Conservation (phyloP, 441 rosid species). For the Cnidoscolus chayamansa region DNA sequence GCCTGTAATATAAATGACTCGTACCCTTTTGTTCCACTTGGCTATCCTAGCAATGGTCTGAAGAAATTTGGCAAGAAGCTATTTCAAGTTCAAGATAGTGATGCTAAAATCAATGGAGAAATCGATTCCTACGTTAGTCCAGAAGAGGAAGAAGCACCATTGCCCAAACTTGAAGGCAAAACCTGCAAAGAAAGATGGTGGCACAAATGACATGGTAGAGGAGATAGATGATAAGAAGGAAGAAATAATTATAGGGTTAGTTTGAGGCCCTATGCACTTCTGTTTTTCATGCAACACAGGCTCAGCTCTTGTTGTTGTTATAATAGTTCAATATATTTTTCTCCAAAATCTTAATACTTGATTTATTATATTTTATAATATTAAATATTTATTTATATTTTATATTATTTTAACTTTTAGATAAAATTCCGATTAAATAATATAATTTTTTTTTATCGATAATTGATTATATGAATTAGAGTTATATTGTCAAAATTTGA, state of each 20-base stretch:
- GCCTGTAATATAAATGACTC: neutral
- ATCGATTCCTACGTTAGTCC: too few relatives aligned
- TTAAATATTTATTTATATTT: too few relatives aligned
- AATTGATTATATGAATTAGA: too few relatives aligned
- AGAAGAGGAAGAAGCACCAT: slow-evolving; percentile 20
- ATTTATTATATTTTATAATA: too few relatives aligned
- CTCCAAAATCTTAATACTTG: too few relatives aligned
- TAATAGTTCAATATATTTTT: neutral
- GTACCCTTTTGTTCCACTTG: neutral
- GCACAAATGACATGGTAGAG: slow-evolving; percentile 46
- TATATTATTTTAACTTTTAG: too few relatives aligned
- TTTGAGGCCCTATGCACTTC: too few relatives aligned
- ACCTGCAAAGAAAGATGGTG: slow-evolving; percentile 43
- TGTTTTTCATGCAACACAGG: too few relatives aligned
- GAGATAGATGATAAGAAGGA: slow-evolving; percentile 28
- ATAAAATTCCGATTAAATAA: too few relatives aligned
- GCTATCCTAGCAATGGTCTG: neutral
- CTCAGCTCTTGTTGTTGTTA: neutral
- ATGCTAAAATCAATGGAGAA: neutral
- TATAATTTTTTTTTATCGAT: too few relatives aligned
- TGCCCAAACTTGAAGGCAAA: slow-evolving; percentile 21
- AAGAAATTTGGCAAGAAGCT: neutral
- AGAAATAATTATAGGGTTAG: slow-evolving; percentile 1
- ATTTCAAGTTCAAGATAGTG: neutral
- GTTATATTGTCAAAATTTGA: too few relatives aligned